Conservation (phyloP, 306 rosid species). For the Parietaria judaica region DNA sequence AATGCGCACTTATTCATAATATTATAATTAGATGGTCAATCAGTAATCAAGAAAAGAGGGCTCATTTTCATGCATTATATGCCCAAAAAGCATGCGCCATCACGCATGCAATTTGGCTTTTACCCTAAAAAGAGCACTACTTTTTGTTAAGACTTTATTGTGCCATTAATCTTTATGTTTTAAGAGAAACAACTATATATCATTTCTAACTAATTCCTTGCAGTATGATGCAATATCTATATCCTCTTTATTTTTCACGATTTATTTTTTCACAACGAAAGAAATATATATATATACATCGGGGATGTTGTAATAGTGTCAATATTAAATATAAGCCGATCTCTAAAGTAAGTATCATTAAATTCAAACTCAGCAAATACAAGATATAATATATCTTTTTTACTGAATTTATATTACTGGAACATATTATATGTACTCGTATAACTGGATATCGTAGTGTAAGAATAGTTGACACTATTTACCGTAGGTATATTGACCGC, state of each 20-base stretch:
- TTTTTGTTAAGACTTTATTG: conserved; percentile 12
- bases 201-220: conserved; percentile 6
- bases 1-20: conserved; percentile 37
- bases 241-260: background rate
- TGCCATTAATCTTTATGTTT: background rate
- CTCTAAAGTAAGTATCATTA: too few relatives aligned
- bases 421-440: too few relatives aligned
- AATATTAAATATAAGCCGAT: too few relatives aligned
- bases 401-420: too few relatives aligned
- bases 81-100: conserved; percentile 9
- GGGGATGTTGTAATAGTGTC: too few relatives aligned
- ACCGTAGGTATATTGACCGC: too few relatives aligned
- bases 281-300: background rate
- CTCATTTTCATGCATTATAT: conserved; percentile 11
- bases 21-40: conserved; percentile 24
- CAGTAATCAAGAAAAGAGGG: conserved; percentile 3
- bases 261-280: background rate
- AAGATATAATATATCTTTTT: too few relatives aligned
- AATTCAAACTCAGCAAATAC: too few relatives aligned
- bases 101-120: conserved; percentile 34
- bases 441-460: too few relatives aligned
- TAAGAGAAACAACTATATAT: background rate
- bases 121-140: conserved; percentile 5
- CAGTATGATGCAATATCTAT: conserved; percentile 8
- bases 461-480: too few relatives aligned